These are phyloP conservation scores for Colletotrichum cordylinicola DNA, from an alignment of 2,329 filamentous ascomycete genomes.

Conservation along the genomic window DNA sequence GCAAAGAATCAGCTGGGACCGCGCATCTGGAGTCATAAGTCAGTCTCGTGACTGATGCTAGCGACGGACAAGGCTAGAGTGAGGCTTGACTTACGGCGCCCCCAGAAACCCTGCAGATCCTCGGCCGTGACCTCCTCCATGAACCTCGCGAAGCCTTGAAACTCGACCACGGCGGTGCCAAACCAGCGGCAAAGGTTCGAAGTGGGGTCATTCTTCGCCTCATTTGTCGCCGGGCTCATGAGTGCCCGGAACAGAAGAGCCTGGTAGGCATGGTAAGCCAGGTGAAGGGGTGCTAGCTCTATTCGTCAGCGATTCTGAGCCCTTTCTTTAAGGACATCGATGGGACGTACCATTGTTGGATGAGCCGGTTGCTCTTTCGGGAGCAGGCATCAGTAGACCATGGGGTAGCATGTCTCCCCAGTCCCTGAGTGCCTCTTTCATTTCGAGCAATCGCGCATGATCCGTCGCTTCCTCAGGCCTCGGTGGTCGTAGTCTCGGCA, in stretches of 20 bases:
- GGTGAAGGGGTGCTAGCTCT: slow-evolving; percentile 39
- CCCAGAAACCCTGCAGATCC: slow-evolving; percentile 49
- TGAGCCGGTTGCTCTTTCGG: background rate
- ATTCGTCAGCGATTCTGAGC: background rate
- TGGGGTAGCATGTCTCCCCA: slow-evolving; percentile 42
- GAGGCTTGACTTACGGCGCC: slow-evolving; percentile 42
- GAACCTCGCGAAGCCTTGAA: slow-evolving; percentile 42
- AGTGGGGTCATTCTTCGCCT: slow-evolving; percentile 39
- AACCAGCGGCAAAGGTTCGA: slow-evolving; percentile 43
- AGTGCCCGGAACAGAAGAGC: slow-evolving; percentile 48
- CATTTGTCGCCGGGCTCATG: slow-evolving; percentile 50
- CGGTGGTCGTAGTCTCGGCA: slow-evolving; percentile 24
- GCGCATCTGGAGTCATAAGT: slow-evolving; percentile 28
- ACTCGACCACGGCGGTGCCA: slow-evolving; percentile 36
- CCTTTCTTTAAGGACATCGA: background rate
- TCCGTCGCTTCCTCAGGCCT: slow-evolving; percentile 18
- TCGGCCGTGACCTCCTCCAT: slow-evolving; percentile 39
- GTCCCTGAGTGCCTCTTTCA: slow-evolving; percentile 35
- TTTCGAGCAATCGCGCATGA: slow-evolving; percentile 25
- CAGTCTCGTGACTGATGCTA: background rate
- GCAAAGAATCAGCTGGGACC: slow-evolving; percentile 51
- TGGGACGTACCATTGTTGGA: slow-evolving; percentile 25
- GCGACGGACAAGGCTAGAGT: background rate
- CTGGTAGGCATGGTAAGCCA: slow-evolving; percentile 47
- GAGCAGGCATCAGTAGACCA: slow-evolving; percentile 34